Evolutionary conservation across 352 stramenopile species (phyloP), one percentile per base, ranked within the genome.

Genomic region (Blastocystis hominis): DNA sequence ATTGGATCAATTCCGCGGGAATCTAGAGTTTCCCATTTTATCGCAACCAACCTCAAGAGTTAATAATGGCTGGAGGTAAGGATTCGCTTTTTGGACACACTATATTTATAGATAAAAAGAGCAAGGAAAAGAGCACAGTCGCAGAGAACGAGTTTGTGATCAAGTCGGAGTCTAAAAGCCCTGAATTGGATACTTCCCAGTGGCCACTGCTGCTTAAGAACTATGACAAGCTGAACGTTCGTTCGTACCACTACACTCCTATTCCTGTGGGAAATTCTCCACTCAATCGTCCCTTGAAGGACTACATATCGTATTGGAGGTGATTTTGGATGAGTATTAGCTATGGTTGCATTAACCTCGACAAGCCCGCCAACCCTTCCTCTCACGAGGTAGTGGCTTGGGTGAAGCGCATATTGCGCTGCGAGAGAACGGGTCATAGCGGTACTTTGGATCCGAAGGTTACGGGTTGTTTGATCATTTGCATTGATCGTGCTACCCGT

Each of bases 191-290:
- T 68, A 90, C 89, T 17, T 54, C 36, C 53, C 30, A 90, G 10
- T 99, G 97, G 97, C 97, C 97, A 53, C 91, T 99, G 50, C 91
- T 99, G 89, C 94, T 99, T 84, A 98, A 98, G 92, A 98, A 99
- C 91, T 99, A 99, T 91, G 93, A 98, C 90, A 89, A 97, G 79
- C 91, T 99, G 3, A 98, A 99, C 91, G 94, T 99, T 54, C 95
- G 97, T 88, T 98, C 96, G 46, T 94, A 93, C 30, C 96, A 99
- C 92, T 99, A 98, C 92, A 99, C 97, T 61, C 97, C 97, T 56
- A 98, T 99, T 90, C 94, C 97, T 3, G 95, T 91, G 68, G 97
- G 96, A 70, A 97, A 93, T 53, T 97, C 92, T 47, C 97, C 97
- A 59, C 91, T 99, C 44, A 98, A 98, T 89, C 94, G 97, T 62